phyloP scores from a whole-genome alignment of 441 rosid genomes.

The Croton setiger region DNA sequence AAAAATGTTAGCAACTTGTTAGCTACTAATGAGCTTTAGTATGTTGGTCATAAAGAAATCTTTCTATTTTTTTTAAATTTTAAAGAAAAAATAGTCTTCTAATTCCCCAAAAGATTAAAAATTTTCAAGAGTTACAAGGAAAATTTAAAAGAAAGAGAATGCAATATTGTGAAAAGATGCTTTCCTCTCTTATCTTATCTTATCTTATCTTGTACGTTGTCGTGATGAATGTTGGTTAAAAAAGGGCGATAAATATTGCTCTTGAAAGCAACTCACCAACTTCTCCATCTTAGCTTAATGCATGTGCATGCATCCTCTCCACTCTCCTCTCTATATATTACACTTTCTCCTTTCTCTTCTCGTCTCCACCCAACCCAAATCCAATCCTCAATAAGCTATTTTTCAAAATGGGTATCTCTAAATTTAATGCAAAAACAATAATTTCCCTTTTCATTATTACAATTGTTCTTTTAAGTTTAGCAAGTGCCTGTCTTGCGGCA shows the following conservation, averaged over 20 bases:
- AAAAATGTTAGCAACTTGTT: too few species aligned
- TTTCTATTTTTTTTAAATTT: too few species aligned
- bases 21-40: too few species aligned
- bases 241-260: constrained; percentile 10
- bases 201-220: constrained; percentile 16
- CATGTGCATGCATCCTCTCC: constrained; percentile 24
- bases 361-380: not conserved
- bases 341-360: not conserved
- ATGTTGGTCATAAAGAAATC: too few species aligned
- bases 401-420: constrained; percentile 17
- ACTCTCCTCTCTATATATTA: constrained; percentile 20
- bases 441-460: constrained; percentile 16
- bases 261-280: constrained; percentile 24
- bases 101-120: constrained; percentile 2
- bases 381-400: too few species aligned
- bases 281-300: constrained; percentile 10
- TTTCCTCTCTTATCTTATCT: constrained; percentile 22
- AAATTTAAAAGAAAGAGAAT: too few species aligned
- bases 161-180: constrained; percentile 11
- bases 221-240: constrained; percentile 12
- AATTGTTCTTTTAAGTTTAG: constrained; percentile 12
- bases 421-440: constrained; percentile 1
- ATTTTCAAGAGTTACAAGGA: too few species aligned
- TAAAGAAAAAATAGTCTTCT: not conserved
- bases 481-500: constrained; percentile 20